Conservation (phyloP, 2,329 filamentous ascomycete genomes). For the Hawksworthiomyces lignivorus region DNA sequence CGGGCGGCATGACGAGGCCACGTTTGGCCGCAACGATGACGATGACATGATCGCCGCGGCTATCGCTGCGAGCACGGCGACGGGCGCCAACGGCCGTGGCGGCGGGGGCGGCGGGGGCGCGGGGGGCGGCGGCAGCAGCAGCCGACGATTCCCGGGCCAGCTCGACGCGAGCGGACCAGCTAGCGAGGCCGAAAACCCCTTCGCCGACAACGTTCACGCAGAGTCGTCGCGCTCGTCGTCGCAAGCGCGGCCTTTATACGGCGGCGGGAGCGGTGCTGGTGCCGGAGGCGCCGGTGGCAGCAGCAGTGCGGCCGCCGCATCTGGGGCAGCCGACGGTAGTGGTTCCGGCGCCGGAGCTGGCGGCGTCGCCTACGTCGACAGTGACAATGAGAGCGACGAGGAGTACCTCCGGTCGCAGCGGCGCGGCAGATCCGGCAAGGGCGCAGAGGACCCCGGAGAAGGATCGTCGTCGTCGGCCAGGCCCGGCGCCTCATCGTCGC, state of each 20-base stretch:
- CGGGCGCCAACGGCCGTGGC: conserved; percentile 3
- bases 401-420: conserved; percentile 11
- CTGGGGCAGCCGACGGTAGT: neutral
- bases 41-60: conserved; percentile 14
- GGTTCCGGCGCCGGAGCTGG: neutral
- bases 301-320: conserved; percentile 1
- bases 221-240: conserved; percentile 14
- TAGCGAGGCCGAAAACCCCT: conserved; percentile 8
- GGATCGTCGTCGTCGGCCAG: neutral
- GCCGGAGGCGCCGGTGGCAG: neutral
- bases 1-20: neutral
- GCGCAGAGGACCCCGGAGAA: too few species aligned
- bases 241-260: conserved; percentile 1
- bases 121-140: neutral
- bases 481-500: too few species aligned
- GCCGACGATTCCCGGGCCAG: neutral
- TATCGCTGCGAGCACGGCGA: conserved; percentile 14
- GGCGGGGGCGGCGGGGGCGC: neutral
- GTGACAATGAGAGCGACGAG: conserved; percentile 10
- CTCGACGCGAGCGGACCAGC: conserved; percentile 2
- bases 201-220: conserved; percentile 6
- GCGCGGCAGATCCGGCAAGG: neutral
- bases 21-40: conserved; percentile 6
- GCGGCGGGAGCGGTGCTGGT: neutral
- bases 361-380: conserved; percentile 2